Evolutionary conservation across 495 filamentous ascomycete species (phyloP).

Genomic region (Coniosporium apollinis): DNA sequence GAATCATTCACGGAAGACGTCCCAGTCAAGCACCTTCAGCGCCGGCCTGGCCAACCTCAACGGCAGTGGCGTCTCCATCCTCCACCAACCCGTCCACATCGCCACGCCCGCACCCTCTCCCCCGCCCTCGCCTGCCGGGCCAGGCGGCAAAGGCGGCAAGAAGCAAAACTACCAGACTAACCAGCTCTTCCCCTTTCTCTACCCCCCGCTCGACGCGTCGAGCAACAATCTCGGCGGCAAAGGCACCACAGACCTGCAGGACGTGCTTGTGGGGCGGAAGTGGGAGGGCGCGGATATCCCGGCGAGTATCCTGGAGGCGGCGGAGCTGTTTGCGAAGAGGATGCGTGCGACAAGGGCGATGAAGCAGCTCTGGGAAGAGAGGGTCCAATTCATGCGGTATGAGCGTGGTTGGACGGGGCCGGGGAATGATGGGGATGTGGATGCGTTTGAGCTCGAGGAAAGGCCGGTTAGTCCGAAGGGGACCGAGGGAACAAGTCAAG

Average conservation of each 20-base stretch:
- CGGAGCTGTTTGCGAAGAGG: slow-evolving; percentile 71
- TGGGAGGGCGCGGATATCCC: slow-evolving; percentile 90
- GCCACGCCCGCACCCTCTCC: slow-evolving; percentile 96
- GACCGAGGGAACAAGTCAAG: slow-evolving; percentile 12
- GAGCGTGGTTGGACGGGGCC: slow-evolving; percentile 58
- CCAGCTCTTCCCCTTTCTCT: slow-evolving; percentile 95
- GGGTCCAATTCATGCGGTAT: slow-evolving; percentile 76
- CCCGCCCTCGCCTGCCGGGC: slow-evolving; percentile 73
- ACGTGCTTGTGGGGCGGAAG: slow-evolving; percentile 54
- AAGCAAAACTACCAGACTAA: slow-evolving; percentile 99
- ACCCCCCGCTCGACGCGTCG: slow-evolving; percentile 70
- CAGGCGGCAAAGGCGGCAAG: slow-evolving; percentile 84
- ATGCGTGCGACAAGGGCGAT: slow-evolving; percentile 83
- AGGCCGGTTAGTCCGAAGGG: slow-evolving; percentile 29
- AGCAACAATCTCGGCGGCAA: slow-evolving; percentile 81
- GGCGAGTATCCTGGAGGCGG: slow-evolving; percentile 87
- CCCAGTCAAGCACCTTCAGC: slow-evolving; percentile 26
- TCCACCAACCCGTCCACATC: slow-evolving; percentile 93
- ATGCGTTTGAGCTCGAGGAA: slow-evolving; percentile 6
- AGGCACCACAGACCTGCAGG: slow-evolving; percentile 57
- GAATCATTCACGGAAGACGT: slow-evolving; percentile 44
- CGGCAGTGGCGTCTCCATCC: slow-evolving; percentile 52
- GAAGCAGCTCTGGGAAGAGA: slow-evolving; percentile 85
- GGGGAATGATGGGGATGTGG: slow-evolving; percentile 11
- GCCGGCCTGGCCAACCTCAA: slow-evolving; percentile 25